A percentile compares a stretch with the other conserved stretches of the same genome.
Evolutionary conservation across 2,329 filamentous ascomycete genomes (phyloP).

Genomic region (Penicillium sp.): DNA sequence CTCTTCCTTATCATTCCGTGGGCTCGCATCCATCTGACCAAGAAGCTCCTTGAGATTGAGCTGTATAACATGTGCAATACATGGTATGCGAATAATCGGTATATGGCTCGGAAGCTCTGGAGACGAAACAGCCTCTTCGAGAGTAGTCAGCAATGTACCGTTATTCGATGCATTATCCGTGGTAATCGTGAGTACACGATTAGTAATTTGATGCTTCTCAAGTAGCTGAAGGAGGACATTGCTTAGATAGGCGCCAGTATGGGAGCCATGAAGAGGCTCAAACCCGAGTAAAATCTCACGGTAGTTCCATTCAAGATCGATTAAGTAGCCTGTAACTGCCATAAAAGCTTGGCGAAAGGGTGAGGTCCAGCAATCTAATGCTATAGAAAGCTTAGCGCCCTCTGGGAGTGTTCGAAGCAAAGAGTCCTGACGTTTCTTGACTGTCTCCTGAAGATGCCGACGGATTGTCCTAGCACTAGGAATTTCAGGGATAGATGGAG

Average conservation of each 20-base stretch:
- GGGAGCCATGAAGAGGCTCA: not conserved
- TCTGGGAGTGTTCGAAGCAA: not conserved
- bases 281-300: constrained; percentile 5
- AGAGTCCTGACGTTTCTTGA: not conserved
- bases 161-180: constrained; percentile 12
- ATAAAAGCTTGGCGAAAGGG: constrained; percentile 4
- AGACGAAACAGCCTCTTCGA: not conserved
- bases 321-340: constrained; percentile 5
- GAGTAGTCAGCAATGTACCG: not conserved
- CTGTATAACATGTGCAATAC: constrained; percentile 7
- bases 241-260: not conserved
- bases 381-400: constrained; percentile 3
- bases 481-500: constrained; percentile 1
- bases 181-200: not conserved
- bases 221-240: not conserved
- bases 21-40: constrained; percentile 2
- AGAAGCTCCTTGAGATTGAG: constrained; percentile 9
- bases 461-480: not conserved
- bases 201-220: constrained; percentile 2
- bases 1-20: constrained; percentile 1
- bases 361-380: constrained; percentile 5
- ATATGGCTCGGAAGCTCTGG: not conserved
- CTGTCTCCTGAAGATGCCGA: not conserved
- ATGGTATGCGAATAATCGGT: constrained; percentile 3
- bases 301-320: constrained; percentile 1